Evolutionary conservation across 805 yeast species (phyloP).

Genomic region (Monosporozyma aerobia): DNA sequence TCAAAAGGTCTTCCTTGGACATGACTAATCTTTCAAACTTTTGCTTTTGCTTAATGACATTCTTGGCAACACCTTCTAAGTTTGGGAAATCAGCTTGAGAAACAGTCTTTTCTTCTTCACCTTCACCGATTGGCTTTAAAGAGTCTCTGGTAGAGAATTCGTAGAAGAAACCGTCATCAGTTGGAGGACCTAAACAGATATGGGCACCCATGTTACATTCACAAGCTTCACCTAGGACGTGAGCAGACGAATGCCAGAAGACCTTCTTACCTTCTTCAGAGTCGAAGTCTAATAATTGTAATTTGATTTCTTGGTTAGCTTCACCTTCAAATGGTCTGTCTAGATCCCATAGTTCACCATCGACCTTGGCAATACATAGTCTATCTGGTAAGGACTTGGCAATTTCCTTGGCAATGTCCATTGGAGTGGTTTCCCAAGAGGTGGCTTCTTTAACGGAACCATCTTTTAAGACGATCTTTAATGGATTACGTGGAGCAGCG

Average conservation of each 20-base stretch:
- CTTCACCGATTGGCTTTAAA: slow-evolving; percentile 38
- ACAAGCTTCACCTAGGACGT: slow-evolving; percentile 95
- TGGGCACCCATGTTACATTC: slow-evolving; percentile 95
- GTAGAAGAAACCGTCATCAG: slow-evolving; percentile 94
- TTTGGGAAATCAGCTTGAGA: slow-evolving; percentile 74
- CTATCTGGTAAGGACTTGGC: slow-evolving; percentile 84
- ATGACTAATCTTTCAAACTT: slow-evolving; percentile 87
- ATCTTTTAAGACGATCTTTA: slow-evolving; percentile 77
- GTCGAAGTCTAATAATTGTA: slow-evolving; percentile 86
- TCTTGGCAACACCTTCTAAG: slow-evolving; percentile 78
- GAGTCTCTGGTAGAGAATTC: slow-evolving; percentile 67
- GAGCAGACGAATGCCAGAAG: slow-evolving; percentile 99
- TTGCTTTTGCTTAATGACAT: slow-evolving; percentile 90
- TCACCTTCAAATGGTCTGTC: slow-evolving; percentile 83
- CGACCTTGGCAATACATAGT: slow-evolving; percentile 83
- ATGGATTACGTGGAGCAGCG: slow-evolving; percentile 48
- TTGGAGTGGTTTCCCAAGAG: slow-evolving; percentile 85
- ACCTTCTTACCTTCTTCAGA: slow-evolving; percentile 91
- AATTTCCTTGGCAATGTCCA: slow-evolving; percentile 73
- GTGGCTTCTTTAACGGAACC: slow-evolving; percentile 72
- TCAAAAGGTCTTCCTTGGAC: slow-evolving; percentile 81
- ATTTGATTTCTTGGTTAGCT: slow-evolving; percentile 29
- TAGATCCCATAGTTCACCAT: slow-evolving; percentile 90
- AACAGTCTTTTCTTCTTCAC: slow-evolving; percentile 69
- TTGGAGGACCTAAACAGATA: slow-evolving; percentile 91